Conservation (phyloP, 2,329 filamentous ascomycete genomes). For the Colletotrichum orchidophilum region DNA sequence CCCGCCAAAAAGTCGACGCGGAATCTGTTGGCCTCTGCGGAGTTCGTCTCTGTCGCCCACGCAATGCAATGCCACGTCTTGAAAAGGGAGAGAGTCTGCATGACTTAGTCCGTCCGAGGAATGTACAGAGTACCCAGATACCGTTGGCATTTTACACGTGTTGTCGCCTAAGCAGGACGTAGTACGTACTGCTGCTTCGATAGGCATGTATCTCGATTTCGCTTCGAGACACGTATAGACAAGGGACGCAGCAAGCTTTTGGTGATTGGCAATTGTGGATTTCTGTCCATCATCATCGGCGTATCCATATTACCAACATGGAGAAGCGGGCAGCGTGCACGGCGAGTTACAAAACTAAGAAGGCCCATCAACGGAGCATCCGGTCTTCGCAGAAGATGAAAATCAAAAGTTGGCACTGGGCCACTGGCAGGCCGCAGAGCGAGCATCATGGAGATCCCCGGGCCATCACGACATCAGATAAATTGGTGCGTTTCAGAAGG, state of each 20-base stretch:
- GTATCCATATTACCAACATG: neutral
- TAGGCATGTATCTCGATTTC: neutral
- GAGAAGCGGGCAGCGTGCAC: neutral
- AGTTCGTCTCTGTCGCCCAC: conserved; percentile 3
- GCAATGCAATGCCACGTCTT: conserved; percentile 8
- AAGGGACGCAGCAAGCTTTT: conserved; percentile 17
- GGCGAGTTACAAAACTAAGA: neutral
- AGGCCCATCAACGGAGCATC: neutral
- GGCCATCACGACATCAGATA: conserved; percentile 32
- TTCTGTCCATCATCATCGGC: neutral
- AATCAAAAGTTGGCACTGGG: conserved; percentile 1
- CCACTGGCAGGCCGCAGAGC: neutral
- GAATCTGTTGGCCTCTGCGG: conserved; percentile 6
- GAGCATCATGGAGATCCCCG: conserved; percentile 20
- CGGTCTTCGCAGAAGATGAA: neutral
- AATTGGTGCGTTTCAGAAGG: conserved; percentile 33
- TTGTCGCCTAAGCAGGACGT: neutral
- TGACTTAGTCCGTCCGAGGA: neutral
- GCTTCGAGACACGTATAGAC: conserved; percentile 6
- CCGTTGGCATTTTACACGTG: neutral
- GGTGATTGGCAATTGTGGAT: conserved; percentile 8
- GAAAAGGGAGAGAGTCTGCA: neutral
- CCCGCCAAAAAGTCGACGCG: neutral
- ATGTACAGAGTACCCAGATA: neutral
- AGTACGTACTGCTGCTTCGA: too few species aligned